Conservation (phyloP, 352 stramenopile species). For the Elongisporangium prolatum region DNA sequence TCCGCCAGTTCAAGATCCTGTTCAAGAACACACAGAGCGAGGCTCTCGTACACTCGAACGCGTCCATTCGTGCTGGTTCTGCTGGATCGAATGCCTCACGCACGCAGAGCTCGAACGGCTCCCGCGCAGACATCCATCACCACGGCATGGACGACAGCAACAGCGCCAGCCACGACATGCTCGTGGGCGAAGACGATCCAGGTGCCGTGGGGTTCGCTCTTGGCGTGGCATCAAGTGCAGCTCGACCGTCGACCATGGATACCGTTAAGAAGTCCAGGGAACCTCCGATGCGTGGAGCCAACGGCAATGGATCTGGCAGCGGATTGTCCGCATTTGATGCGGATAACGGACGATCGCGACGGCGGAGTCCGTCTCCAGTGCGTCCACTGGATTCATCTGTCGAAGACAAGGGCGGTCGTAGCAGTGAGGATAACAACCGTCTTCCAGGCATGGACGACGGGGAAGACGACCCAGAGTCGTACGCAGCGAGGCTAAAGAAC, state of each 20-base stretch:
- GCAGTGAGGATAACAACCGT: slow-evolving; percentile 21
- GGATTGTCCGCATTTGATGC: neutral
- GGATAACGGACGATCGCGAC: slow-evolving; percentile 13
- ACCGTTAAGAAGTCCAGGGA: slow-evolving; percentile 32
- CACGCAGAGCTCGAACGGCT: slow-evolving; percentile 45
- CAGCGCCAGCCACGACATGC: slow-evolving; percentile 18
- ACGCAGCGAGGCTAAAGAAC: slow-evolving; percentile 41
- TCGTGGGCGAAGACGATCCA: slow-evolving; percentile 59
- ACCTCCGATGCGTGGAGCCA: slow-evolving; percentile 5
- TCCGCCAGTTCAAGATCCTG: slow-evolving; percentile 89
- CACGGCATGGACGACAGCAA: slow-evolving; percentile 11
- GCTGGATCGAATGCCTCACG: slow-evolving; percentile 49
- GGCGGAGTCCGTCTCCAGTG: slow-evolving; percentile 31
- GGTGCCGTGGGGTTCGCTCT: slow-evolving; percentile 50
- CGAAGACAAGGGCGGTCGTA: slow-evolving; percentile 5
- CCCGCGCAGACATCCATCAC: slow-evolving; percentile 30
- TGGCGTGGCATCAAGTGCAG: slow-evolving; percentile 42
- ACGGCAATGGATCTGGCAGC: neutral
- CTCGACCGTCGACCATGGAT: slow-evolving; percentile 65
- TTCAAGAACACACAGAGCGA: slow-evolving; percentile 53
- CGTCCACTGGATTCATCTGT: slow-evolving; percentile 13
- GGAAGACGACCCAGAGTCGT: slow-evolving; percentile 5
- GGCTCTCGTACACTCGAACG: slow-evolving; percentile 13
- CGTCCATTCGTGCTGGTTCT: slow-evolving; percentile 31
- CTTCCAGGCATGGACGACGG: slow-evolving; percentile 21